phyloP scores from a whole-genome alignment of 1,284 basidiomycete genomes.

The Spongiforma sp. region DNA sequence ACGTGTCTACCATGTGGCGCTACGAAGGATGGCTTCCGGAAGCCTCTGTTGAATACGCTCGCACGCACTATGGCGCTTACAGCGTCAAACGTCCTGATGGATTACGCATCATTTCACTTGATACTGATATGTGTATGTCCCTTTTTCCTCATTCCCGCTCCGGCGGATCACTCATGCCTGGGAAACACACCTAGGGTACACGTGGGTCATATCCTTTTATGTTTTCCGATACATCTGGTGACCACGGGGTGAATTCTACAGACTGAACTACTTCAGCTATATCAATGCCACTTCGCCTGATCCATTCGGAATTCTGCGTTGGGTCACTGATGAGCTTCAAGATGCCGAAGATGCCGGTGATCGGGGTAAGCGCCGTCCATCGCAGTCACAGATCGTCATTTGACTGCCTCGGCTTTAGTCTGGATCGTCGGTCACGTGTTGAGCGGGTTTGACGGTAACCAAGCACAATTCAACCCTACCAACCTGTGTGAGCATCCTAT shows the following conservation, averaged over 20 bases:
- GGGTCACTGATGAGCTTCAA: constrained; percentile 82
- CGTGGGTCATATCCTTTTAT: constrained; percentile 36
- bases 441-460: constrained; percentile 71
- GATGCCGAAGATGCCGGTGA: constrained; percentile 72
- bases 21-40: constrained; percentile 74
- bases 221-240: neutral
- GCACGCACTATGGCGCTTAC: constrained; percentile 75
- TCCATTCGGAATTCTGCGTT: constrained; percentile 75
- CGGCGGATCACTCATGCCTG: neutral
- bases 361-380: constrained; percentile 46
- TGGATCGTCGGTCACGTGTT: constrained; percentile 84
- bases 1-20: constrained; percentile 68
- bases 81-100: constrained; percentile 69
- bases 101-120: constrained; percentile 74
- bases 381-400: neutral
- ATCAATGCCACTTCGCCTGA: constrained; percentile 76
- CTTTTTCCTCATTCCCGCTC: neutral
- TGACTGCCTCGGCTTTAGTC: constrained; percentile 43
- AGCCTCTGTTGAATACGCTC: constrained; percentile 59
- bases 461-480: constrained; percentile 62
- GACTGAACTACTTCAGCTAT: constrained; percentile 74
- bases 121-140: constrained; percentile 70
- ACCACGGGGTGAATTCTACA: constrained; percentile 29
- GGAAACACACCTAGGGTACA: constrained; percentile 24
- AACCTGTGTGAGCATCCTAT: constrained; percentile 59